Conservation (phyloP, 2,329 filamentous ascomycete genomes). For the Anisogramma anomala region DNA sequence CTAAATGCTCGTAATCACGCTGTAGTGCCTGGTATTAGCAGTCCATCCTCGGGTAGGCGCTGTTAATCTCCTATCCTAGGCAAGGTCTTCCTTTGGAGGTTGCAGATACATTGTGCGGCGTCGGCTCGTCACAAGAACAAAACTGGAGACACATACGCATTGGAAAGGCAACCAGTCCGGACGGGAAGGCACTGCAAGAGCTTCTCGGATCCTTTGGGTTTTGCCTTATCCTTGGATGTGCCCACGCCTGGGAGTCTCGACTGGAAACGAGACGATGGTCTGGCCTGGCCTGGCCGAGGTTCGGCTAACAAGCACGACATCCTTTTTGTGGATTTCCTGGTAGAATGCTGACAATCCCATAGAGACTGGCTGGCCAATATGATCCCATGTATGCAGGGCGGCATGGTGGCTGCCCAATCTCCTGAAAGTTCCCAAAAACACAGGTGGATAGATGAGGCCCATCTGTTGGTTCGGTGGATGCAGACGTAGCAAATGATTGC, state of each 20-base stretch:
- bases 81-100: not conserved
- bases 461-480: too few relatives aligned
- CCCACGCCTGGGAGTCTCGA: not conserved
- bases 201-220: not conserved
- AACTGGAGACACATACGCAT: constrained; percentile 11
- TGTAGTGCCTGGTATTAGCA: constrained; percentile 8
- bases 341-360: too few relatives aligned
- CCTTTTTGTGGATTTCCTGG: not conserved
- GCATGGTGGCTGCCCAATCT: too few relatives aligned
- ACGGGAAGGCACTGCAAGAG: not conserved
- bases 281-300: too few relatives aligned
- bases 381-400: too few relatives aligned
- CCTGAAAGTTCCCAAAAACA: too few relatives aligned
- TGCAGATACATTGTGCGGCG: not conserved
- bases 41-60: constrained; percentile 9
- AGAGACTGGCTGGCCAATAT: too few relatives aligned
- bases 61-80: too few relatives aligned
- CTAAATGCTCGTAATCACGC: not conserved
- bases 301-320: too few relatives aligned
- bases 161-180: constrained; percentile 5
- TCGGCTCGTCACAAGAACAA: not conserved
- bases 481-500: too few relatives aligned
- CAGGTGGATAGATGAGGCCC: too few relatives aligned
- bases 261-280: not conserved
- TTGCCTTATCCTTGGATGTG: not conserved